These are phyloP conservation scores for Penicillium sp. DNA, from an alignment of 2,329 filamentous ascomycete genomes.

Conservation along the genomic window DNA sequence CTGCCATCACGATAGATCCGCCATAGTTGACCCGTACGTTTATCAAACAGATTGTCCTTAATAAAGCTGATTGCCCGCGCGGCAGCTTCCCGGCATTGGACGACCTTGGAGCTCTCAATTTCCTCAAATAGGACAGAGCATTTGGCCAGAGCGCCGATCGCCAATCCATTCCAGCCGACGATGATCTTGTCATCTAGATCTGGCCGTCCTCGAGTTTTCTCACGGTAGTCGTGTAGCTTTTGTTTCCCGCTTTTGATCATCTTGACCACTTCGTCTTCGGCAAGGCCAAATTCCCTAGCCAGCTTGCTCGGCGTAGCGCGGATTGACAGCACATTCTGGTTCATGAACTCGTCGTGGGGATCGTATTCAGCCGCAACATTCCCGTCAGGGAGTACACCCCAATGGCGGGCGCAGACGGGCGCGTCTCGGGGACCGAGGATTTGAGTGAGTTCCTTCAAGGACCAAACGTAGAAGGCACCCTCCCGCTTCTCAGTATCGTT, in stretches of 20 bases:
- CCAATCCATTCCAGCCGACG: constrained; percentile 84
- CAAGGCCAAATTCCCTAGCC: constrained; percentile 73
- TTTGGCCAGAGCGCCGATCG: constrained; percentile 79
- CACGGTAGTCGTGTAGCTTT: constrained; percentile 72
- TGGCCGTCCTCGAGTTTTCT: constrained; percentile 75
- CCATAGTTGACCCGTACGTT: constrained; percentile 65
- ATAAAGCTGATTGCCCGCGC: constrained; percentile 73
- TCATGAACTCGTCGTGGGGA: constrained; percentile 90
- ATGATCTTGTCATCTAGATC: constrained; percentile 87
- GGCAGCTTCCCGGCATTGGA: constrained; percentile 68
- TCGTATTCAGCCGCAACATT: constrained; percentile 85
- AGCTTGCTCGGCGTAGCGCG: constrained; percentile 70
- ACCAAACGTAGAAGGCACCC: constrained; percentile 95
- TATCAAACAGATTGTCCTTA: constrained; percentile 72
- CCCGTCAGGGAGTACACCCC: constrained; percentile 80
- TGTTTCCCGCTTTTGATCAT: constrained; percentile 69
- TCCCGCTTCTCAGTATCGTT: constrained; percentile 82
- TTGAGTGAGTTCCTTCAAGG: constrained; percentile 78
- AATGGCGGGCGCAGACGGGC: constrained; percentile 78
- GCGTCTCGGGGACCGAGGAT: constrained; percentile 72
- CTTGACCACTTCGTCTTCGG: constrained; percentile 68
- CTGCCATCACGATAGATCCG: constrained; percentile 72
- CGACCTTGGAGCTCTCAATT: constrained; percentile 61
- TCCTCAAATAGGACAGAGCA: constrained; percentile 69
- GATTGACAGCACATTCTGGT: constrained; percentile 85